These are phyloP conservation scores for Basipetospora sp. DNA, from an alignment of 2,329 filamentous ascomycete genomes.

Conservation along the genomic window DNA sequence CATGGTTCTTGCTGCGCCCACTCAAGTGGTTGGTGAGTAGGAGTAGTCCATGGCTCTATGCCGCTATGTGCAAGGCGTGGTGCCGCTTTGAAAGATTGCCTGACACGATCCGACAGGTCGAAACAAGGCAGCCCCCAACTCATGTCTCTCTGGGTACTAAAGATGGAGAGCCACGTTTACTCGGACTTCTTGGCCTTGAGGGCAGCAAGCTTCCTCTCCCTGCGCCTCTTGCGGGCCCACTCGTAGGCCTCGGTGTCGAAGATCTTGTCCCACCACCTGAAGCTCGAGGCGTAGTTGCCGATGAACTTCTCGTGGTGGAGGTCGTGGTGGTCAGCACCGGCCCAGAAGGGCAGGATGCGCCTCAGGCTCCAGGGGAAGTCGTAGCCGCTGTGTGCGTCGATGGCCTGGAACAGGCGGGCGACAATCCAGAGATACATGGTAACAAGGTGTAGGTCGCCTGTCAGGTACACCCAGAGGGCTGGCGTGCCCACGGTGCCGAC, in stretches of 20 bases:
- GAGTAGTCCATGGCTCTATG: too few relatives aligned
- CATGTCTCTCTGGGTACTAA: too few relatives aligned
- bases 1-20: too few relatives aligned
- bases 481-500: conserved; percentile 72
- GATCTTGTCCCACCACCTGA: conserved; percentile 96
- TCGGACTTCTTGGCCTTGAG: conserved; percentile 55
- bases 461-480: conserved; percentile 69
- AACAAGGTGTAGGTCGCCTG: conserved; percentile 77
- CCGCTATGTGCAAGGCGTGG: too few relatives aligned
- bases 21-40: too few relatives aligned
- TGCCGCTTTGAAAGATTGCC: too few relatives aligned
- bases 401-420: conserved; percentile 85
- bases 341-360: conserved; percentile 95
- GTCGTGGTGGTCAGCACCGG: conserved; percentile 91
- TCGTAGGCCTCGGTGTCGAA: conserved; percentile 87
- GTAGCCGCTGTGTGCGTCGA: conserved; percentile 93
- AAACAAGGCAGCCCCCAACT: too few relatives aligned
- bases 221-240: conserved; percentile 69
- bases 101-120: too few relatives aligned
- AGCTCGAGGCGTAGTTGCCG: conserved; percentile 93
- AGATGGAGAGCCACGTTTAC: conserved; percentile 23
- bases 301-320: conserved; percentile 97
- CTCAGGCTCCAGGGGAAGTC: conserved; percentile 96
- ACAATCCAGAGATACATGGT: conserved; percentile 98
- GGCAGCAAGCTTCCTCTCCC: conserved; percentile 58